These are phyloP conservation scores for Colletotrichum sp. DNA, from an alignment of 2,329 filamentous ascomycete species.

Conservation along the genomic window DNA sequence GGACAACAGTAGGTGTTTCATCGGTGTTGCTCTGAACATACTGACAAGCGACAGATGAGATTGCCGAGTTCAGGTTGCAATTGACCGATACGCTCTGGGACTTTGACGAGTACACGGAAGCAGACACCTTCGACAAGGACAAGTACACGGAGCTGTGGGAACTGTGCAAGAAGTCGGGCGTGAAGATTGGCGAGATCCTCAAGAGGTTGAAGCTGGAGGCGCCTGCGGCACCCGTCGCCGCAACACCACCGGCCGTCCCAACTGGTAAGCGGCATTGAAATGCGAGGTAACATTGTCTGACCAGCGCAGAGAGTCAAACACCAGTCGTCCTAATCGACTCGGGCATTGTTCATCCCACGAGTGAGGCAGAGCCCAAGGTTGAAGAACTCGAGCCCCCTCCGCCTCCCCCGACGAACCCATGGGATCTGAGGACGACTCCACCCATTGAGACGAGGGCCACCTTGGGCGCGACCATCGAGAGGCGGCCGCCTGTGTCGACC, in stretches of 20 bases:
- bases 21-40: background rate
- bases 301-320: background rate
- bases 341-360: background rate
- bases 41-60: conserved; percentile 44
- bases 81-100: conserved; percentile 59
- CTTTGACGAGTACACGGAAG: conserved; percentile 60
- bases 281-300: background rate
- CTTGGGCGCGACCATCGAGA: background rate
- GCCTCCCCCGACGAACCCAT: conserved; percentile 16
- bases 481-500: conserved; percentile 11
- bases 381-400: conserved; percentile 18
- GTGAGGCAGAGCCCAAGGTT: conserved; percentile 2
- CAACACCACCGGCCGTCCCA: background rate
- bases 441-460: background rate
- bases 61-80: conserved; percentile 51
- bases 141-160: conserved; percentile 55
- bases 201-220: conserved; percentile 58
- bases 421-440: conserved; percentile 4
- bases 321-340: background rate
- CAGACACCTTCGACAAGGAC: conserved; percentile 54
- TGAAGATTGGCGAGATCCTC: conserved; percentile 54
- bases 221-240: background rate
- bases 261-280: background rate
- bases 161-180: conserved; percentile 52
- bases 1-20: conserved; percentile 50